Evolutionary conservation across 176 grass and related monocot species (phyloP).

Genomic region (Oryza officinalis): DNA sequence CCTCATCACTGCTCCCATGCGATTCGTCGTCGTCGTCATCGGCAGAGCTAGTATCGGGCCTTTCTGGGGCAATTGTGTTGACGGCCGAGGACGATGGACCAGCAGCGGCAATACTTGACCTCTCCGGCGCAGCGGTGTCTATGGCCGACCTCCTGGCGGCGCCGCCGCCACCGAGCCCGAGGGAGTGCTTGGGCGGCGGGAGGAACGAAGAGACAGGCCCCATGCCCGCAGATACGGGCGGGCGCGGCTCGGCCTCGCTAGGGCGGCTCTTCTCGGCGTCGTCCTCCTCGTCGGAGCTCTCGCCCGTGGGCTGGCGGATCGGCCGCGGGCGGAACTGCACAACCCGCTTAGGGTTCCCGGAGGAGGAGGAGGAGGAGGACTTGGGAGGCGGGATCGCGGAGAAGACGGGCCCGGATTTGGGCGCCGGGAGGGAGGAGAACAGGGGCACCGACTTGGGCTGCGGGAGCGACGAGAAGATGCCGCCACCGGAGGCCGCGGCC

Average conservation of each 20-base stretch:
- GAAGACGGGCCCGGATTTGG: constrained; percentile 45
- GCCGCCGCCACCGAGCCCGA: constrained; percentile 52
- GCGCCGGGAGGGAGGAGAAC: constrained; percentile 39
- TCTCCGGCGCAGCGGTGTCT: constrained; percentile 39
- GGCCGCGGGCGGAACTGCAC: constrained; percentile 72
- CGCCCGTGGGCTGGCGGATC: constrained; percentile 47
- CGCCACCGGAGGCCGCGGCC: not conserved
- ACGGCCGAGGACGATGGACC: constrained; percentile 9
- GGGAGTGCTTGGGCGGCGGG: constrained; percentile 80
- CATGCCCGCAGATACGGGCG: constrained; percentile 26
- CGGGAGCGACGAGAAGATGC: constrained; percentile 65
- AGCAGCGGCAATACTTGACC: not conserved
- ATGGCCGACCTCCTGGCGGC: constrained; percentile 37
- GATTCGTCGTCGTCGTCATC: not conserved
- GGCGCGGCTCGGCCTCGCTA: constrained; percentile 32
- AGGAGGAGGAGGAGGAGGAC: constrained; percentile 19
- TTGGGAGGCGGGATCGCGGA: constrained; percentile 66
- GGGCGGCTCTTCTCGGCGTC: constrained; percentile 48
- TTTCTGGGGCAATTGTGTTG: not conserved
- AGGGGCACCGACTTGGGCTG: constrained; percentile 33
- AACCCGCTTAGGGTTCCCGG: constrained; percentile 74
- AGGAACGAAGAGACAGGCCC: constrained; percentile 72
- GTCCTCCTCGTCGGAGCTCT: constrained; percentile 60
- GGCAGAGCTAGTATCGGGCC: not conserved
- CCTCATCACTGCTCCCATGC: constrained; percentile 31